Conservation (phyloP, 768 basidiomycete species). For the Cantharellus cinnabarinus region DNA sequence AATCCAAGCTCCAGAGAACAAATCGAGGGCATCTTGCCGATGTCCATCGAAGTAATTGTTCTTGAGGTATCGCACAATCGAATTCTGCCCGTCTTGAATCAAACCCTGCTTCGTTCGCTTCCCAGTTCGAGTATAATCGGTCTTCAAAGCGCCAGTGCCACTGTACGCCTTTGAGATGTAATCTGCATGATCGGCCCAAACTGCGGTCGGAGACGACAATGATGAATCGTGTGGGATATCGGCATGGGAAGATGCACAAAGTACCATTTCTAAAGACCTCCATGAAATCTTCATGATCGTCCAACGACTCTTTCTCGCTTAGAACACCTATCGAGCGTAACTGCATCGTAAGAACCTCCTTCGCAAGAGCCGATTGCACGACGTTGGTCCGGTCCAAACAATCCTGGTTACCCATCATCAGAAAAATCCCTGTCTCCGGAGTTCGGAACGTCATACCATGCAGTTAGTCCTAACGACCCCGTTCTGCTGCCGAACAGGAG, state of each 20-base stretch:
- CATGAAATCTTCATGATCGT: conserved; percentile 62
- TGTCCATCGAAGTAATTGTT: conserved; percentile 96
- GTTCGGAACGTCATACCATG: conserved; percentile 41
- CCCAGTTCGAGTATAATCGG: conserved; percentile 89
- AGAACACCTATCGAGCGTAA: conserved; percentile 55
- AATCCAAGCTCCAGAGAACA: conserved; percentile 79
- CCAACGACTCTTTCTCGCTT: conserved; percentile 46
- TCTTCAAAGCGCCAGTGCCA: conserved; percentile 89
- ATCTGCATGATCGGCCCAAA: conserved; percentile 97
- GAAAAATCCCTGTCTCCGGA: neutral
- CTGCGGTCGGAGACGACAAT: conserved; percentile 21
- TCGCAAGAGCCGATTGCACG: conserved; percentile 77
- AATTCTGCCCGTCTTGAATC: conserved; percentile 75
- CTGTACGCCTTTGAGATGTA: conserved; percentile 76
- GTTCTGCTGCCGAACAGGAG: conserved; percentile 38
- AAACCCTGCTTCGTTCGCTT: conserved; percentile 63
- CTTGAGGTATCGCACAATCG: conserved; percentile 66
- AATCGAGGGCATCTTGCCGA: conserved; percentile 87
- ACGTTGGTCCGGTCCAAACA: conserved; percentile 87
- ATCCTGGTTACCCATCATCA: neutral
- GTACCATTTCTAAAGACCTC: conserved; percentile 73
- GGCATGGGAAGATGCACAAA: conserved; percentile 14
- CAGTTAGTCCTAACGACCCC: conserved; percentile 87
- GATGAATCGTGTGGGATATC: neutral
- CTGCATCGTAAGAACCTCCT: conserved; percentile 64